Conservation (phyloP, 257 asterid species). For the Solanum sejunctum region DNA sequence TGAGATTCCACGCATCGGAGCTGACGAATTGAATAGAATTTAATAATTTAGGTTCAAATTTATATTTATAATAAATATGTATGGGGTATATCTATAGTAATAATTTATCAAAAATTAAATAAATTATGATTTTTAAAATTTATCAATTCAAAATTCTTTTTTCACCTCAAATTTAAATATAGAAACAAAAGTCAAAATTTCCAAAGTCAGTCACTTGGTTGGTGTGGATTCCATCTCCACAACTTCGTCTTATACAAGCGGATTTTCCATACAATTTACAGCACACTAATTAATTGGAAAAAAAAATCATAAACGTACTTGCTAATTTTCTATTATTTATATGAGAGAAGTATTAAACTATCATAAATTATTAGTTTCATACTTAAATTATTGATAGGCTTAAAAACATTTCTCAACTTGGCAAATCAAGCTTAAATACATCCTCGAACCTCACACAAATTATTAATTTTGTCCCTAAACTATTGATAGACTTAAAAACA, state of each 20-base stretch:
- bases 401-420: too few species aligned
- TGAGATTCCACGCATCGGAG: neutral
- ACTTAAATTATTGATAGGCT: too few species aligned
- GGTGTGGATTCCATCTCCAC: neutral
- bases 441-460: too few species aligned
- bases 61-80: neutral
- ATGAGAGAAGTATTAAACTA: too few species aligned
- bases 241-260: neutral
- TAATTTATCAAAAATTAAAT: neutral
- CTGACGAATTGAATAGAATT: neutral
- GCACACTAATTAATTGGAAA: neutral
- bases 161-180: neutral
- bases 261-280: neutral
- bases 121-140: neutral
- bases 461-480: too few species aligned
- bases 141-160: neutral
- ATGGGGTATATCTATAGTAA: neutral
- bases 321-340: too few species aligned
- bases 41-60: accelerated
- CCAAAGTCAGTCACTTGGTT: neutral
- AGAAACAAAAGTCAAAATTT: neutral
- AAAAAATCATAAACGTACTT: neutral
- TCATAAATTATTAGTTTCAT: too few species aligned
- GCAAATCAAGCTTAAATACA: too few species aligned
- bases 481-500: too few species aligned